Base-by-base conservation (phyloP, 805 yeast species). In the Torulaspora franciscae region DNA sequence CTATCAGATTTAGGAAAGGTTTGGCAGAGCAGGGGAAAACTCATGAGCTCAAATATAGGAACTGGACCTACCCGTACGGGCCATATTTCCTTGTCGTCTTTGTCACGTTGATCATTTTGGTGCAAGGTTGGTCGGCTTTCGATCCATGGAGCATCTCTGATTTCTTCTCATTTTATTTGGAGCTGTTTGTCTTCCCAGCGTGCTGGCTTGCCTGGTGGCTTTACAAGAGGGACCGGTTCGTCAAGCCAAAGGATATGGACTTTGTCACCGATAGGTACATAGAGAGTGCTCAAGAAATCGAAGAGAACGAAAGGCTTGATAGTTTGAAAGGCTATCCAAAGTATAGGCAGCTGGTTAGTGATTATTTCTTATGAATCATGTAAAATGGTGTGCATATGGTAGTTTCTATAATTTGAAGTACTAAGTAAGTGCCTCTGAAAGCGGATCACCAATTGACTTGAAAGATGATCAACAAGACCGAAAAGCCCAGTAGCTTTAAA, bases 11-110 rank as follows among this genome's bases (percentile, higher is more conserved):
- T 52, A 67, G 80, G 57, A 61, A 63, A 47, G 79, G 79, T 4
- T 54, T 75, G 40, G 66, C 57, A 29, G 51, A 43, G 14, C 80
- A 75, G 58, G 74, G 73, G 5, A 68, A 66, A 50, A 63, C 70
- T 1, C 59, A 73, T 49, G 70, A 71, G 46, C 58, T 75, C 24
- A 53, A 59, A 9, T 74, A 59, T 56, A 66, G 57, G 43, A 75
- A 74, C 54, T 75, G 79, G 79, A 71, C 78, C 1, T 70, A 75
- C 51, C 80, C 80, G 8, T 70, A 58, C 45, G 80, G 79, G 1
- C 76, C 77, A 8, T 73, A 70, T 64, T 65, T 73, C 48, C 68
- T 69, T 13, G 71, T 73, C 1, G 49, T 73, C 4, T 68, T 70
- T 45, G 72, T 71, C 4, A 51, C 66, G 0, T 66, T 75, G 42